Base-by-base conservation (phyloP, 2,329 filamentous ascomycete species). In the Cercospora brassicicola region DNA sequence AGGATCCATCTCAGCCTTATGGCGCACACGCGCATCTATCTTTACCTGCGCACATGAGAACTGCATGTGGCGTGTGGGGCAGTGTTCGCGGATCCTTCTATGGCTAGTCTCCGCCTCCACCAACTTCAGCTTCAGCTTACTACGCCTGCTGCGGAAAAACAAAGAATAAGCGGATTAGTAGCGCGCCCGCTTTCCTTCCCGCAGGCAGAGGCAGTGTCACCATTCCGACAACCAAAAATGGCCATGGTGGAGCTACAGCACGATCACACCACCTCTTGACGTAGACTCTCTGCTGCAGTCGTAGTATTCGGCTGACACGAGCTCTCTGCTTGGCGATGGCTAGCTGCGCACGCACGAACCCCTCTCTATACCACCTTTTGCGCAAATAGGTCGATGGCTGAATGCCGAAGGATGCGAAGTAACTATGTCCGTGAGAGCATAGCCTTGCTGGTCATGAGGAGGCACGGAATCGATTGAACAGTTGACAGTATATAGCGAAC, bases 291-390 rank as follows among this genome's bases (percentile, higher is more conserved):
- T 55, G 23, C 2, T 26, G 48, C 48, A 55, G 20, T 53, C 7
- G 55, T 15, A 57, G 55, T 59, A 31, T 59, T 36, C 55, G 31
- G 55, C 55, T 59, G 28, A 59, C 55, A 59, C 55, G 55, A 59
- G 18, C 55, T 59, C 23, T 59, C 30, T 18, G 18, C 55, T 59
- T 59, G 55, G 55, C 55, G 30, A 59, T 20, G 30, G 28, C 31
- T 8, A 59, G 55, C 55, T 33, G 55, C 13, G 55, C 30, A 15
- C 31, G 18, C 55, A 36, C 55, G 55, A 36, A 5, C 55, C 55
- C n/a, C 31, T 59, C 55, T 57, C 31, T 55, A 28, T 28, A 30
- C 55, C n/a, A 33, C 31, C 55, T 36, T 33, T 59, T 31, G 28
- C 55, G 55, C 4, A 36, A 31, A 59, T 18, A 59, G 31, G 55